Percentiles rank a stretch among this genome's conserved stretches.
phyloP scores from a whole-genome alignment of 2,329 filamentous ascomycete species.

The Ophiostoma novo-ulmi region DNA sequence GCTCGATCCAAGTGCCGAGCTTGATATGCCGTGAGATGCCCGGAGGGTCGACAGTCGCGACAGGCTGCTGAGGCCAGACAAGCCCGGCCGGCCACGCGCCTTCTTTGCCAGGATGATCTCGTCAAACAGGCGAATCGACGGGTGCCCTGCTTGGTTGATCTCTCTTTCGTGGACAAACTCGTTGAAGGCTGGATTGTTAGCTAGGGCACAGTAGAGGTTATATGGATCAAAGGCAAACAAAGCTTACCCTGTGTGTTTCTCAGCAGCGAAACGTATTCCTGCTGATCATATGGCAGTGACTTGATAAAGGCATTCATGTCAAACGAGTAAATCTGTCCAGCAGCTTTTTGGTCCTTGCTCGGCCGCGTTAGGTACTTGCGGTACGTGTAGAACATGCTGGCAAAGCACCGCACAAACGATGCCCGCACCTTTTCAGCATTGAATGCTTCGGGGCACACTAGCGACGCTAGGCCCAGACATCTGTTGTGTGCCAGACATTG shows the following conservation, averaged over 20 bases:
- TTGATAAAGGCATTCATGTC: constrained; percentile 62
- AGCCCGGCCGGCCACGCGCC: constrained; percentile 57
- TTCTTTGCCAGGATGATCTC: constrained; percentile 78
- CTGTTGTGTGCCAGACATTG: constrained; percentile 52
- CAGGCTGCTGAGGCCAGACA: constrained; percentile 50
- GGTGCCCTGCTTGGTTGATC: constrained; percentile 55
- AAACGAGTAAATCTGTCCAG: constrained; percentile 57
- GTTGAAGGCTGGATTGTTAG: constrained; percentile 54
- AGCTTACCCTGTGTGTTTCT: constrained; percentile 60
- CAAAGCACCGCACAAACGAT: constrained; percentile 60
- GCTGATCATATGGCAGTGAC: constrained; percentile 60
- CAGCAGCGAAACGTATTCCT: constrained; percentile 60
- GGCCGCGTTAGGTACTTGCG: constrained; percentile 58
- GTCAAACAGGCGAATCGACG: constrained; percentile 71
- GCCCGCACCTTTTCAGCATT: constrained; percentile 57
- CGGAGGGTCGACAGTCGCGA: constrained; percentile 57
- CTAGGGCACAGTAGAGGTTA: not conserved
- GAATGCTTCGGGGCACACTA: constrained; percentile 61
- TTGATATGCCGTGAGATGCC: constrained; percentile 49
- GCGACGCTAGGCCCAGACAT: constrained; percentile 56
- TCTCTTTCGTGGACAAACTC: constrained; percentile 83
- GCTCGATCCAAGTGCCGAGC: constrained; percentile 35
- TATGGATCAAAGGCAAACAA: not conserved
- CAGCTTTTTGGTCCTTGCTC: constrained; percentile 55
- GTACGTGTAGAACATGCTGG: constrained; percentile 63